Evolutionary conservation across 768 basidiomycete genomes (phyloP), one percentile per base, ranked within the genome.

Genomic region (Rhizopogon roseolus): DNA sequence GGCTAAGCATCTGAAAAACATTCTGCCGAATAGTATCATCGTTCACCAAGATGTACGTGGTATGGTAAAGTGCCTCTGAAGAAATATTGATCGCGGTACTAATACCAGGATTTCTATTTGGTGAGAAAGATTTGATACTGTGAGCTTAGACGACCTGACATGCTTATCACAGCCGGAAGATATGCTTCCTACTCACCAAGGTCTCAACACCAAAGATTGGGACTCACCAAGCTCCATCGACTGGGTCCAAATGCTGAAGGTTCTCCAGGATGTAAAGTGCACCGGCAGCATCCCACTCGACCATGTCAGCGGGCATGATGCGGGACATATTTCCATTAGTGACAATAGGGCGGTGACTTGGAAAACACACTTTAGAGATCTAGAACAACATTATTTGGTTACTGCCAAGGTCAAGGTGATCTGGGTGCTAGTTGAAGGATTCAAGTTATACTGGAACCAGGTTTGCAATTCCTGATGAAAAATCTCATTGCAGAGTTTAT

Each of bases 361-460:
- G 83, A 75, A 62, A 28, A 60, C 67, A 1, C 64, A 71, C 14
- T 90, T 97, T 54, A 63, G 74, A 49, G 60, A 62, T 36, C 62
- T 86, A 5, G 73, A 79, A 54, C 62, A 71, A 32, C 71, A 76
- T 56, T 69, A 68, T 45, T 71, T 73, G 54, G 65, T 61, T 37
- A 60, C 68, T 43, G 67, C 70, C 32, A 76, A 77, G 22, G 73
- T 78, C 59, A 79, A 76, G 53, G 63, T 93, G 6, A 70, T 85
- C 17, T 94, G 90, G 86, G 90, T 82, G 4, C 71, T 98, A 43
- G 83, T 97, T 1, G 97, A 98, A 59, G 96, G 97, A 0, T 99
- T 99, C 71, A 70, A 98, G 58, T 69, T 98, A 39, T 97, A 94
- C 64, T 97, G 91, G 89, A 80, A 95, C 64, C 73, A 81, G 65